Evolutionary conservation across 176 grass and related monocot genomes (phyloP), one percentile per base, ranked within the genome.

Genomic region (Bothriochloa decipiens): DNA sequence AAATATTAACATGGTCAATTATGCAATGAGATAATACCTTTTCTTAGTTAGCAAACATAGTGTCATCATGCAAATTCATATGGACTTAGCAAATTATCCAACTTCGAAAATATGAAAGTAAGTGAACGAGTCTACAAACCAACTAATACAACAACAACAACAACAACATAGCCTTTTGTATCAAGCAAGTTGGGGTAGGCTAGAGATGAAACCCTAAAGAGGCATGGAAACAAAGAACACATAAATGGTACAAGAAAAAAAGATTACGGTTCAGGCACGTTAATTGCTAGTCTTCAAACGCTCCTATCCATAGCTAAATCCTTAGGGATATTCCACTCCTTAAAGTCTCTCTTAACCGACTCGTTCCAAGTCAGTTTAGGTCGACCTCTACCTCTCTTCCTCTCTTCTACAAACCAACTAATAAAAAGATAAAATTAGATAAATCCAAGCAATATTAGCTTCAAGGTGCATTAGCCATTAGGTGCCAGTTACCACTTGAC

Each of bases 1-100:
- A 88, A 90, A 87, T 22, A 83, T 76, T 26, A 53, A 40, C 20
- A 77, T 15, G 66, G 42, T 83, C 29, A 82, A 66, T 73, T 86
- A 80, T 27, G 26, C 14, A 72, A 72, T 70, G 6, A 72, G 77
- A 77, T 8, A 82, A 64, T 2, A 78, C 15, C 11, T 32, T 36
- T 2, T 74, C n/a, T 55, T 15, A 62, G n/a, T 29, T 33, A 15
- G 28, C 70, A 77, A 81, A 82, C 23, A 53, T 32, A 32, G 7
- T 40, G 8, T 16, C 26, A 62, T 70, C 50, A 69, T 70, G 18
- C 15, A 63, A 62, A 67, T 64, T 64, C 7, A 50, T 61, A 66
- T 55, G 1, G 22, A 20, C 12, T 32, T 55, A 67, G 41, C 9
- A 81, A 57, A 65, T 40, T 16, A 63, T 39, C 28, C 0, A 29